Evolutionary conservation across 2,329 filamentous ascomycete genomes (phyloP).

Genomic region (Colletotrichum gloeosporioides): DNA sequence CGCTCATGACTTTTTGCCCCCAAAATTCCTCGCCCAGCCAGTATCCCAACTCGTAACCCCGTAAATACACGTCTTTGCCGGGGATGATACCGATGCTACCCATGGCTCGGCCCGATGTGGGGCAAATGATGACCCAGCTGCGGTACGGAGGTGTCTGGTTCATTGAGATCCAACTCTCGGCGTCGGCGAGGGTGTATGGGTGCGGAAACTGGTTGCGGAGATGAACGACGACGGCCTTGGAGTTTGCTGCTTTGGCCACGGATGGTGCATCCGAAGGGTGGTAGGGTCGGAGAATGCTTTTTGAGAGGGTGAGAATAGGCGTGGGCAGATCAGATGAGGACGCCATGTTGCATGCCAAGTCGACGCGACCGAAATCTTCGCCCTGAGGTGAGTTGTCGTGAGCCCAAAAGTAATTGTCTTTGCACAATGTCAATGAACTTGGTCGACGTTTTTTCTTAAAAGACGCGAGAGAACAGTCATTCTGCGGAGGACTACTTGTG

Average conservation of each 20-base stretch:
- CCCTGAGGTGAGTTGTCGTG: not conserved
- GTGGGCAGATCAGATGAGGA: not conserved
- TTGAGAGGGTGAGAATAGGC: conserved; percentile 4
- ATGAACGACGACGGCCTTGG: conserved; percentile 38
- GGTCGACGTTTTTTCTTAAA: rapidly evolving
- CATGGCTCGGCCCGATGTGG: conserved; percentile 22
- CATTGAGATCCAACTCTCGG: conserved; percentile 39
- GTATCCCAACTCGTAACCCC: conserved; percentile 55
- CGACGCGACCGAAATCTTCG: not conserved
- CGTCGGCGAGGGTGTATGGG: conserved; percentile 49
- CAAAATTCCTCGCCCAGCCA: conserved; percentile 47
- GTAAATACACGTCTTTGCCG: conserved; percentile 42
- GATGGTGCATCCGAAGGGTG: conserved; percentile 40
- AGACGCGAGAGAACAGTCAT: not conserved
- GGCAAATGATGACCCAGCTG: conserved; percentile 8
- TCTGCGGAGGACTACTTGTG: not conserved
- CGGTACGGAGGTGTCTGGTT: not conserved
- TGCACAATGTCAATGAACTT: rapidly evolving
- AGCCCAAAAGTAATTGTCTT: rapidly evolving
- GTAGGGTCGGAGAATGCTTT: conserved; percentile 44
- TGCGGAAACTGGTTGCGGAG: conserved; percentile 51
- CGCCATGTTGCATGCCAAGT: not conserved
- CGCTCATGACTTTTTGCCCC: conserved; percentile 51
- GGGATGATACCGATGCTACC: conserved; percentile 48
- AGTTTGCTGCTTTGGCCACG: conserved; percentile 40